phyloP scores from a whole-genome alignment of 148 eudicot species.

The Suaeda aralocaspica region DNA sequence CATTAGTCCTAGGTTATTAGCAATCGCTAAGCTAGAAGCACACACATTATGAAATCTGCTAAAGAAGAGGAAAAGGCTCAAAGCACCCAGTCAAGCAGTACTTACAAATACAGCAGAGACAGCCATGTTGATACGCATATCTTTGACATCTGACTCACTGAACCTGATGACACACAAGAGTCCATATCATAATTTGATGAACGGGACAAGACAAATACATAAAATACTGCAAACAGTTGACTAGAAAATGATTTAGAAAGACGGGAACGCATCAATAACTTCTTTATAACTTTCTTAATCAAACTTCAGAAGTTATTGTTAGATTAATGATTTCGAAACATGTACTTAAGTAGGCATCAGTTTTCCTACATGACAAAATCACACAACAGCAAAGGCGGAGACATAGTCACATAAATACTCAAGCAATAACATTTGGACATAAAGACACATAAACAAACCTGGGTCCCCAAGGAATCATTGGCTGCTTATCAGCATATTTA shows the following conservation, averaged over 20 bases:
- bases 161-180: slow-evolving; percentile 46
- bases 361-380: too few species aligned
- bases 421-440: not conserved
- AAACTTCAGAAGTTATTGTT: not conserved
- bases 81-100: slow-evolving; percentile 18
- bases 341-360: not conserved
- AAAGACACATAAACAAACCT: slow-evolving; percentile 44
- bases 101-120: slow-evolving; percentile 95
- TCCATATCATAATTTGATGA: not conserved
- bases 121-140: slow-evolving; percentile 78
- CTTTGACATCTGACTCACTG: slow-evolving; percentile 68
- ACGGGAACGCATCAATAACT: not conserved
- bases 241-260: not conserved
- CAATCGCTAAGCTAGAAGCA: not conserved
- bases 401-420: not conserved
- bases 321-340: not conserved
- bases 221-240: not conserved
- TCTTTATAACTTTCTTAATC: not conserved
- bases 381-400: not conserved
- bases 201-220: not conserved
- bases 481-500: slow-evolving; percentile 84
- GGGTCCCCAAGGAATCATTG: slow-evolving; percentile 90
- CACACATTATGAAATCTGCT: not conserved
- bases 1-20: not conserved
- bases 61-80: not conserved